phyloP scores from a whole-genome alignment of 139 green algal genomes.

The Zygnema cylindricum region DNA sequence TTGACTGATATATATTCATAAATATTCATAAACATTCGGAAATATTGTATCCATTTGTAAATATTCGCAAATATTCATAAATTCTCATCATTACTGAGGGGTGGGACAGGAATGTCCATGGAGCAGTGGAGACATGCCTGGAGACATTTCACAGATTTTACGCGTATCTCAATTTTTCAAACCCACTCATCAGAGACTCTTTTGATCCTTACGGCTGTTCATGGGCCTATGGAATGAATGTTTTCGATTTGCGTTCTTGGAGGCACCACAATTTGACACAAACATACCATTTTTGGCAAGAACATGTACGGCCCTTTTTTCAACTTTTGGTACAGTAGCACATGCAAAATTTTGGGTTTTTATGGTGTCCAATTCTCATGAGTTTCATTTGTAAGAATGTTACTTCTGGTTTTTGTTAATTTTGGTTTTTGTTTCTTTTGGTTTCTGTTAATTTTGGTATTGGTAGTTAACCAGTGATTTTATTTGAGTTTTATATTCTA shows the following conservation, averaged over 20 bases:
- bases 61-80: background rate
- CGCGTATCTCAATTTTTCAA: slow-evolving; percentile 58
- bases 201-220: slow-evolving; percentile 54
- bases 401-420: too few relatives aligned
- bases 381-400: too few relatives aligned
- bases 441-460: too few relatives aligned
- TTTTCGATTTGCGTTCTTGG: slow-evolving; percentile 56
- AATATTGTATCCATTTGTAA: background rate
- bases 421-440: too few relatives aligned
- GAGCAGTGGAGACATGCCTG: slow-evolving; percentile 57
- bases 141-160: slow-evolving; percentile 56
- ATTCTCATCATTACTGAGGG: background rate
- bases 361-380: too few relatives aligned
- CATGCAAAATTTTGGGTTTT: too few relatives aligned
- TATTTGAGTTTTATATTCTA: too few relatives aligned
- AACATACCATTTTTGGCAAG: slow-evolving; percentile 59
- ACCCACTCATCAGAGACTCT: slow-evolving; percentile 30
- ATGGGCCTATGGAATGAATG: slow-evolving; percentile 62
- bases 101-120: slow-evolving; percentile 52
- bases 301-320: slow-evolving; percentile 30
- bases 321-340: too few relatives aligned
- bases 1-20: background rate
- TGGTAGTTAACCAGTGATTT: too few relatives aligned
- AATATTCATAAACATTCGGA: background rate
- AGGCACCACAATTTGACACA: slow-evolving; percentile 34